Base-by-base conservation (phyloP, 306 rosid species). In the Canavalia ensiformis region DNA sequence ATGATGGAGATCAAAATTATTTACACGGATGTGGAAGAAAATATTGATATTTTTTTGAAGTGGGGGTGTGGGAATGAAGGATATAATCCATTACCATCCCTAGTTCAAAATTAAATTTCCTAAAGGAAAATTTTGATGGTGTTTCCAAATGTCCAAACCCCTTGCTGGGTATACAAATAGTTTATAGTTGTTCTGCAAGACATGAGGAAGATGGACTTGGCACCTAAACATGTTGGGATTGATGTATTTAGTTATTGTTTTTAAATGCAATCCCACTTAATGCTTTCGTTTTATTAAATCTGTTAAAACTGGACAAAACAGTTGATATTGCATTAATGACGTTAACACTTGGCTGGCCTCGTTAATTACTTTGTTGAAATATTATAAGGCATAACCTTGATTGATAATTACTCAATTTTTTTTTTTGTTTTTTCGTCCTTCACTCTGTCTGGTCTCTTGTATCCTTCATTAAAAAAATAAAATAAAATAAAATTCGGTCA, bases 121-220 rank as follows among this genome's bases (percentile, higher is more conserved):
- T 18, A 18, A 18, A 18, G 25, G 25, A 18, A 18, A 18, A 18
- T 18, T 18, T 18, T 18, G 25, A 18, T 18, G 25, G 25, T 18
- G 25, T 18, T 0, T 18, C 25, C 25, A 18, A 18, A 18, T 18
- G 25, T 18, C 25, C 25, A 18, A 18, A 18, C 25, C 25, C 25
- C 25, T 18, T 18, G 25, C 25, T 18, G 25, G 25, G 25, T 18
- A 18, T 18, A 18, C 25, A 18, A 18, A 18, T 18, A 18, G 25
- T 18, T 18, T 18, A 18, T 18, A 18, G 25, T 18, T 18, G 25
- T 18, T 18, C 25, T 18, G 25, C 25, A 47, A 49, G 51, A 34
- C 49, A 25, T 64, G 51, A 50, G 11, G 41, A 33, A 77, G 41
- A 76, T 13, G 31, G 47, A 59, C 45, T 75, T 59, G 33, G 42